Evolutionary conservation across 306 rosid genomes (phyloP).

Genomic region (Prunus fruticosa): DNA sequence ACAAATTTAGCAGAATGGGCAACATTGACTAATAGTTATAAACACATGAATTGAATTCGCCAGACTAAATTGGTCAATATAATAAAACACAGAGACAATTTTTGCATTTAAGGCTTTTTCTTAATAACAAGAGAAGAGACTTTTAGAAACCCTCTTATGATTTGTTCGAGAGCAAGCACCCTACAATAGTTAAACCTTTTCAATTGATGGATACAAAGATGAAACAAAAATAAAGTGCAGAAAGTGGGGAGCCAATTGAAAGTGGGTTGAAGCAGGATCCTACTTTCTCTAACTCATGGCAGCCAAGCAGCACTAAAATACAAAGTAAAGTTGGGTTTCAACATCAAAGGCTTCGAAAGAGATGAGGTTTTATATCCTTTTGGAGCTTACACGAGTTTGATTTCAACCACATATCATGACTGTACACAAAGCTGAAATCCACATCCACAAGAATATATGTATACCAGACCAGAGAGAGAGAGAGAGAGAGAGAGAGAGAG

Average conservation of each 20-base stretch:
- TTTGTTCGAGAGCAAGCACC: neutral
- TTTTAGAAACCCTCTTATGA: neutral
- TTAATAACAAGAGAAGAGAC: neutral
- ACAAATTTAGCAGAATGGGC: rapidly evolving
- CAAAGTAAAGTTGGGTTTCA: neutral
- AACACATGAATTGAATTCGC: too few relatives aligned
- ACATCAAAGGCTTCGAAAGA: neutral
- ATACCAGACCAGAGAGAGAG: neutral
- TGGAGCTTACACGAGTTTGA: neutral
- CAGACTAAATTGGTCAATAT: too few relatives aligned
- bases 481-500: neutral
- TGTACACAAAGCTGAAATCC: neutral
- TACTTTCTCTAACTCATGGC: neutral
- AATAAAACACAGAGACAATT: too few relatives aligned
- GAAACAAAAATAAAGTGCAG: neutral
- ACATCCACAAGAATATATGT: neutral
- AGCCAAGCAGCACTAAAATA: neutral
- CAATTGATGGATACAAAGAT: neutral
- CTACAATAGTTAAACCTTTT: too few relatives aligned
- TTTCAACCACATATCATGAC: neutral
- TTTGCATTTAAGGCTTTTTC: neutral
- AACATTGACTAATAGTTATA: rapidly evolving
- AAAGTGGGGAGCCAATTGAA: neutral
- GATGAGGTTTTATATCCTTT: neutral
- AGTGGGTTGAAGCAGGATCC: neutral